Base-by-base conservation (phyloP, 1,284 basidiomycete species). In the Pisolithus thermaeus region DNA sequence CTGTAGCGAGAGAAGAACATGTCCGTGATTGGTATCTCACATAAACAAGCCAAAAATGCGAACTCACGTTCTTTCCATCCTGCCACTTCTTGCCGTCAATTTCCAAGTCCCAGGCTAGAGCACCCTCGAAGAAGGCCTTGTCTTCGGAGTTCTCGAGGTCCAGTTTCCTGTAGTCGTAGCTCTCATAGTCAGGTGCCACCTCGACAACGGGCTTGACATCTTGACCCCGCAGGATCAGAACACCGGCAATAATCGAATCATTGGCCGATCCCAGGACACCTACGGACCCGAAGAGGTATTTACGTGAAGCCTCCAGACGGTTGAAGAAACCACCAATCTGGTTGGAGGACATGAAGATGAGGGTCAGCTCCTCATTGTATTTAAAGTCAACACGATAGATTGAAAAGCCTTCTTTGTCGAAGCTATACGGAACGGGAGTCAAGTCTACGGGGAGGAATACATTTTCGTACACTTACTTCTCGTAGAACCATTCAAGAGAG, bases 261-360 rank as follows among this genome's bases (percentile, higher is more conserved):
- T 92, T 92, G 70, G 78, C 61, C 68, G 77, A 74, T 64, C 95
- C 95, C 55, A 95, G 85, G 27, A 98, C 96, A 71, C 92, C 92
- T 48, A 93, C 72, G 39, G 92, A 96, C 37, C 87, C 95, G 71
- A 97, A 97, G 60, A 96, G 81, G 80, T 94, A 93, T 71, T 97
- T 96, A 71, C 93, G 85, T 40, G 92, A 92, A 25, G 83, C 93
- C 76, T 97, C 94, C 16, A 98, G 84, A 59, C 96, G 92, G 77
- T 92, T 89, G 83, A 96, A 97, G 84, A 97, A 93, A 27, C 96
- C 96, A 55, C 83, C 82, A 65, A 97, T 87, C 73, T 87, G 87
- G 75, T 90, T 89, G 61, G 85, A 83, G 51, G 90, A 94, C 93
- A 92, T 97, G 81, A 93, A 97, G 52, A 80, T 80, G 71, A 85